These are phyloP conservation scores for Dactylella cylindrospora DNA, from an alignment of 2,329 filamentous ascomycete species.

Conservation along the genomic window DNA sequence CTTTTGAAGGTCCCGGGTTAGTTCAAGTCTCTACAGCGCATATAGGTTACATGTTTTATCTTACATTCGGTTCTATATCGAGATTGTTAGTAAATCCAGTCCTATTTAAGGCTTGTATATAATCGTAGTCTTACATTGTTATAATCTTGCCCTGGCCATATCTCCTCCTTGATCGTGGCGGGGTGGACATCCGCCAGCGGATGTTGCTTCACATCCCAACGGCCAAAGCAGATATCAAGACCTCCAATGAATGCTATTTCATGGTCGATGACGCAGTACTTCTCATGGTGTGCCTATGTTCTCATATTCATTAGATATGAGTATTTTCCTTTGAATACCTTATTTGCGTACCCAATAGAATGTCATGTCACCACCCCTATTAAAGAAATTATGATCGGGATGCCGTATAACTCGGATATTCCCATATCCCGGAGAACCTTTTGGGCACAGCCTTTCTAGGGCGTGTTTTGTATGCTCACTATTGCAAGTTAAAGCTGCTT, in stretches of 20 bases:
- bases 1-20: conserved; percentile 5
- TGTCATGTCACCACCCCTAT: conserved; percentile 93
- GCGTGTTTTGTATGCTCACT: conserved; percentile 90
- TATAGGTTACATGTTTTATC: background rate
- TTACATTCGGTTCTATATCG: conserved; percentile 36
- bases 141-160: conserved; percentile 96
- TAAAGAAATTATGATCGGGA: conserved; percentile 91
- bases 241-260: conserved; percentile 89
- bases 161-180: conserved; percentile 73
- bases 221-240: conserved; percentile 89
- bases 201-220: conserved; percentile 89
- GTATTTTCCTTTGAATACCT: conserved; percentile 14
- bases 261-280: conserved; percentile 94
- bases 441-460: conserved; percentile 73
- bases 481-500: conserved; percentile 83
- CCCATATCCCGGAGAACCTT: conserved; percentile 76
- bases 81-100: conserved; percentile 4
- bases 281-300: conserved; percentile 81
- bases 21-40: conserved; percentile 57
- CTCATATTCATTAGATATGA: background rate
- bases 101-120: background rate
- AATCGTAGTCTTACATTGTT: conserved; percentile 57
- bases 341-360: conserved; percentile 71
- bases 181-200: conserved; percentile 84
- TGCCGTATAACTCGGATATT: conserved; percentile 90